Percentiles rank a stretch among this genome's conserved stretches.
phyloP scores from a whole-genome alignment of 495 filamentous ascomycete species.

The Podospora conica region DNA sequence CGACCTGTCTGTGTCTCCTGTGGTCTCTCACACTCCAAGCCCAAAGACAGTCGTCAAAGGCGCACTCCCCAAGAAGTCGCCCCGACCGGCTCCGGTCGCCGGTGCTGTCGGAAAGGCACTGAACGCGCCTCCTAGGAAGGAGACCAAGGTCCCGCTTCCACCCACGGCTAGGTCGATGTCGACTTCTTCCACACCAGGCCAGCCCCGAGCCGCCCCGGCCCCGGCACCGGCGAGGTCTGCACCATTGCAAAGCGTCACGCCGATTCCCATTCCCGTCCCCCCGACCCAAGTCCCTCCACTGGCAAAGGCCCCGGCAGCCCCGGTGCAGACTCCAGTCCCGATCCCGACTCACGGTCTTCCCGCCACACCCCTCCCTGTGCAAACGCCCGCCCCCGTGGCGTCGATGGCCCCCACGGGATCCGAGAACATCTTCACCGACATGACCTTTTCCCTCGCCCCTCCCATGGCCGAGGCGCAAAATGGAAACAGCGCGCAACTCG shows the following conservation, averaged over 20 bases:
- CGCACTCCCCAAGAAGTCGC: slow-evolving; percentile 14
- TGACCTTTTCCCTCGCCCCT: slow-evolving; percentile 40
- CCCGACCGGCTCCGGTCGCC: slow-evolving; percentile 10
- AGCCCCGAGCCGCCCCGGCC: slow-evolving; percentile 20
- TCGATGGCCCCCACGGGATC: slow-evolving; percentile 3
- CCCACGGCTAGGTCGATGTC: not conserved
- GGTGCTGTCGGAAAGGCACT: slow-evolving; percentile 13
- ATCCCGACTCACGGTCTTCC: not conserved
- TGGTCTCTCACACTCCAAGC: slow-evolving; percentile 14
- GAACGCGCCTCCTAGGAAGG: slow-evolving; percentile 27
- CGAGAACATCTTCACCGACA: slow-evolving; percentile 36
- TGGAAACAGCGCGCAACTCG: slow-evolving; percentile 1
- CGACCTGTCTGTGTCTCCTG: slow-evolving; percentile 22
- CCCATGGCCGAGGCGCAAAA: slow-evolving; percentile 22
- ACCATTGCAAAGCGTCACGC: slow-evolving; percentile 10
- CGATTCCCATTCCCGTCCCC: slow-evolving; percentile 7
- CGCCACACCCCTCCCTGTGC: not conserved
- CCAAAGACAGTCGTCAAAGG: slow-evolving; percentile 18
- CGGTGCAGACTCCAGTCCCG: not conserved
- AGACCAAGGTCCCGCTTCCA: slow-evolving; percentile 22
- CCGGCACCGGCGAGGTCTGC: not conserved
- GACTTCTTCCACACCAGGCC: not conserved
- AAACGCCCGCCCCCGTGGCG: slow-evolving; percentile 3
- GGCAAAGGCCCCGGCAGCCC: not conserved
- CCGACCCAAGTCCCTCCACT: not conserved